Evolutionary conservation across 75 land plant species (phyloP).

Genomic region (Chamaecyparis obtusa): DNA sequence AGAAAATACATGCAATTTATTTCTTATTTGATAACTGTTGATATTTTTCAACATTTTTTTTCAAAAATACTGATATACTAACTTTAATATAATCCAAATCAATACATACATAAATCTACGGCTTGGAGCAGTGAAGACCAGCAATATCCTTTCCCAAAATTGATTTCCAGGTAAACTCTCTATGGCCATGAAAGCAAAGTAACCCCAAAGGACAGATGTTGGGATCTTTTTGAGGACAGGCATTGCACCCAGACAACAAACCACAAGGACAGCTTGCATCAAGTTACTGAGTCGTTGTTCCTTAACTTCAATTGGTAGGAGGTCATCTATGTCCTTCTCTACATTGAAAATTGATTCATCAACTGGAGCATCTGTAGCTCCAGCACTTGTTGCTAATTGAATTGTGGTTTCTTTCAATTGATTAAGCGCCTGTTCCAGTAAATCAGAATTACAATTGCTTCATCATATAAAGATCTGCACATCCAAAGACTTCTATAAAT

Average conservation of each 20-base stretch:
- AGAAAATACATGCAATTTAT: too few relatives aligned
- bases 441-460: too few relatives aligned
- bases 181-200: slow-evolving; percentile 97
- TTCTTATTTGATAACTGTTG: too few relatives aligned
- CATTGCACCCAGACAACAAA: slow-evolving; percentile 91
- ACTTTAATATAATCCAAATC: neutral
- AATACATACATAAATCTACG: slow-evolving; percentile 70
- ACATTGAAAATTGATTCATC: slow-evolving; percentile 76
- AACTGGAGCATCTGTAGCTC: slow-evolving; percentile 53
- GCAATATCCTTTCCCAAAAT: slow-evolving; percentile 87
- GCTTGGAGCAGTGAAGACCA: slow-evolving; percentile 79
- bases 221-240: slow-evolving; percentile 80
- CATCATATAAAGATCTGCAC: too few relatives aligned
- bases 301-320: slow-evolving; percentile 86
- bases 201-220: slow-evolving; percentile 90
- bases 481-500: too few relatives aligned
- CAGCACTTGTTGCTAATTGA: slow-evolving; percentile 56
- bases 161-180: slow-evolving; percentile 98
- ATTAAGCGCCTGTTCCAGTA: slow-evolving; percentile 44
- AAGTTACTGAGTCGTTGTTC: slow-evolving; percentile 89
- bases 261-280: slow-evolving; percentile 75
- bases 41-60: too few relatives aligned
- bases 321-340: slow-evolving; percentile 83
- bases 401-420: slow-evolving; percentile 66
- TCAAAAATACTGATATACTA: too few relatives aligned